phyloP scores from a whole-genome alignment of 2,329 filamentous ascomycete genomes.

The Phialocephala sp. region DNA sequence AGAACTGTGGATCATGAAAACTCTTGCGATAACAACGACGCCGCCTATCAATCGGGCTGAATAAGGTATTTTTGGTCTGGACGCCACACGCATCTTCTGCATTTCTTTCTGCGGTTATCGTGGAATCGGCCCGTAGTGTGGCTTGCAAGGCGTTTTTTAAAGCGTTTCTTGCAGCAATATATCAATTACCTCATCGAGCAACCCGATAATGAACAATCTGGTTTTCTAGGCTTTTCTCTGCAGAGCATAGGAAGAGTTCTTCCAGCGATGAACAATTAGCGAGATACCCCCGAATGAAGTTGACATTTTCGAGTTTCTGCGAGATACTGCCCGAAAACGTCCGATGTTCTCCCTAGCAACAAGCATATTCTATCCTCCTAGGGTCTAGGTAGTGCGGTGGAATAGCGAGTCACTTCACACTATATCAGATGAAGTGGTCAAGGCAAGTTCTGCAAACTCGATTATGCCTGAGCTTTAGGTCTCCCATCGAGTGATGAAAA shows the following conservation, averaged over 20 bases:
- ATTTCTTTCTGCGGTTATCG: background rate
- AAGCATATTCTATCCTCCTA: background rate
- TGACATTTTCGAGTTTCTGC: background rate
- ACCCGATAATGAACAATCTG: background rate
- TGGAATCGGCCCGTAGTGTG: conserved; percentile 14
- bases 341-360: background rate
- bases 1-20: conserved; percentile 9
- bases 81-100: conserved; percentile 17
- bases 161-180: background rate
- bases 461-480: too few relatives aligned
- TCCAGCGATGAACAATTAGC: conserved; percentile 2
- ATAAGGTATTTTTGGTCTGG: conserved; percentile 12
- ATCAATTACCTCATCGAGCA: conserved; percentile 4
- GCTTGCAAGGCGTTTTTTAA: background rate
- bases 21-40: conserved; percentile 23
- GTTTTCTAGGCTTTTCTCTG: background rate
- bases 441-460: background rate
- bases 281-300: background rate
- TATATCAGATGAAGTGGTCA: background rate
- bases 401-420: background rate
- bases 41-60: conserved; percentile 18
- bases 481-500: too few relatives aligned
- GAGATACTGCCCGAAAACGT: background rate
- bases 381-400: background rate
- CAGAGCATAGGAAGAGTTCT: background rate